Base-by-base conservation (phyloP, 2,329 filamentous ascomycete species). In the Phyllosticta ampelicida region DNA sequence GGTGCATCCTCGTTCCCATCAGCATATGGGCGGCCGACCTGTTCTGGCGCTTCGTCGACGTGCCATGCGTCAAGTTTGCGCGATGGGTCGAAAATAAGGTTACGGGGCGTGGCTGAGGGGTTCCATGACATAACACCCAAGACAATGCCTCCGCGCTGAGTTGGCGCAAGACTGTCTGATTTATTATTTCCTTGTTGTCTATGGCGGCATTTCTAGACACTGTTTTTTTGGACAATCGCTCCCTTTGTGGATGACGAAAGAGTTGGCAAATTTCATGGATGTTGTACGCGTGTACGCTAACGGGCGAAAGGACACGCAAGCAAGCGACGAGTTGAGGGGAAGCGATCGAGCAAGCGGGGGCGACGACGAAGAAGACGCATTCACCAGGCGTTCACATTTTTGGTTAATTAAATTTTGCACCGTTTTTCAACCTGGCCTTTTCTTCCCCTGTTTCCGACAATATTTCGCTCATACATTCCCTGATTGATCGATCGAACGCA, bases 11-110 rank as follows among this genome's bases (percentile, higher is more conserved):
- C 5, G 21, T 74, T 2, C 75, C 75, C n/a, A 64, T 78, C 16
- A 61, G 66, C 13, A 54, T 72, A 4, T 84, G 80, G 76, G 72
- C 75, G 5, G 78, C 79, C 1, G 82, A 85, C 66, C 59, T 85
- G 3, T 84, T 84, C 64, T 84, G 80, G 79, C 74, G 81, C 26
- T 69, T 69, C 1, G 73, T 85, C 5, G 83, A 85, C 66, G 68
- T 72, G 3, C 77, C 76, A 1, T 74, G 76, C 65, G 72, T 81
- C 8, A 74, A 72, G 54, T 75, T 82, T 62, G 75, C 78, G 2
- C 71, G 75, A 50, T 79, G 77, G 73, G 60, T 81, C 23, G 79
- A 79, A 65, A 63, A 57, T 28, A 61, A 29, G 54, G 56, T 58
- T 8, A 51, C 23, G 36, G 19, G 52, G 44, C 49, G 20, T 19